A percentile compares a stretch with the other conserved stretches of the same genome.
Conservation (phyloP, 2,329 filamentous ascomycete genomes). For the Penicillium paneum region DNA sequence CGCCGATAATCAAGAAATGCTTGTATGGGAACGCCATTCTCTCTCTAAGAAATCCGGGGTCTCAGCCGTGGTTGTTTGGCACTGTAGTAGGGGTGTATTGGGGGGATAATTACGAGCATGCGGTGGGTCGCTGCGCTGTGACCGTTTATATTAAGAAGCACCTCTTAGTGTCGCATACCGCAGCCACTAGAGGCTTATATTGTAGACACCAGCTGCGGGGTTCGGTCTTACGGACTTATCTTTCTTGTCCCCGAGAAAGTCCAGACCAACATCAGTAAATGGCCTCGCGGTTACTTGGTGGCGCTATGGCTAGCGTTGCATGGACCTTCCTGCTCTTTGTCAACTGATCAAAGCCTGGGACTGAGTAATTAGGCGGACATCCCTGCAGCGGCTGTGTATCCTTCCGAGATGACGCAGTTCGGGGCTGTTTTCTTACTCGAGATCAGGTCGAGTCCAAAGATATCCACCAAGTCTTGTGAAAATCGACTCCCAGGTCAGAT, state of each 20-base stretch:
- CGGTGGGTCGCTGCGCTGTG: not conserved
- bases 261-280: not conserved
- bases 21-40: constrained; percentile 47
- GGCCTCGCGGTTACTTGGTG: not conserved
- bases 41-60: not conserved
- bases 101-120: not conserved
- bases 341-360: not conserved
- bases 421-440: not conserved
- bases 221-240: not conserved
- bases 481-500: not conserved
- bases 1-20: constrained; percentile 54
- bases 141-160: not conserved
- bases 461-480: not conserved
- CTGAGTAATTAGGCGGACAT: not conserved
- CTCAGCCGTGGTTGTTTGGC: not conserved
- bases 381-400: not conserved
- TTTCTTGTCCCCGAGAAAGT: not conserved
- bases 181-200: not conserved
- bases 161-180: not conserved
- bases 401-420: not conserved
- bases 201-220: not conserved
- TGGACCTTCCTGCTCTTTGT: not conserved
- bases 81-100: not conserved
- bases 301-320: not conserved
- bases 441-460: not conserved